phyloP scores from a whole-genome alignment of 768 basidiomycete species.

The Pleurotus tuber-regium region DNA sequence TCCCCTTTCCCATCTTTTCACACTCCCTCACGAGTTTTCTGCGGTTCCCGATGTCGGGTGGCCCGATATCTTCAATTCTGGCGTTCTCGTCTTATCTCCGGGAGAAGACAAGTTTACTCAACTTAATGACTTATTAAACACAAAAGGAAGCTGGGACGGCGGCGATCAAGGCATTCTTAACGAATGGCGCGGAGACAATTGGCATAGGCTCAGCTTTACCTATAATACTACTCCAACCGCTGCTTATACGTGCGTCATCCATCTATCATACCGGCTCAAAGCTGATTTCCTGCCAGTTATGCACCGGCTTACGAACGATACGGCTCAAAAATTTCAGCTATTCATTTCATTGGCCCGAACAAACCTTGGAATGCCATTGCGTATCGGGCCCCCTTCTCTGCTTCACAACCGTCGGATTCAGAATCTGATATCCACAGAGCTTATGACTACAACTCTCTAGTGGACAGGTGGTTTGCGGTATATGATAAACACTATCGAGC shows the following conservation, averaged over 20 bases:
- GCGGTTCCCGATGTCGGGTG: conserved; percentile 97
- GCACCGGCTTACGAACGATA: conserved; percentile 96
- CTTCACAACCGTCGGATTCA: conserved; percentile 23
- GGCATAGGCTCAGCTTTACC: conserved; percentile 94
- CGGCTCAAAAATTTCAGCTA: conserved; percentile 78
- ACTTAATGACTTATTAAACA: conserved; percentile 64
- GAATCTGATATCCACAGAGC: conserved; percentile 30
- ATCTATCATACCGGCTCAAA: conserved; percentile 20
- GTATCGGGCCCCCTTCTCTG: conserved; percentile 55
- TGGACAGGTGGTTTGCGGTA: conserved; percentile 88
- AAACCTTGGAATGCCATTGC: conserved; percentile 89
- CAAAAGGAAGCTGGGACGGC: conserved; percentile 92
- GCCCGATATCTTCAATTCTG: conserved; percentile 99
- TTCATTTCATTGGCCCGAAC: conserved; percentile 94
- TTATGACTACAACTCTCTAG: conserved; percentile 77
- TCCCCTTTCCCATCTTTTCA: conserved; percentile 92
- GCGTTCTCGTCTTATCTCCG: conserved; percentile 85
- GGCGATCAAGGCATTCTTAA: conserved; percentile 98
- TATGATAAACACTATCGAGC: conserved; percentile 89
- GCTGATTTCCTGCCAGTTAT: conserved; percentile 56
- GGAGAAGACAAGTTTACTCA: conserved; percentile 80
- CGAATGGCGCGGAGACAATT: conserved; percentile 84
- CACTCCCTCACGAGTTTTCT: conserved; percentile 77
- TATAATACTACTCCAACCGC: conserved; percentile 99
- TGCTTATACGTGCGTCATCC: conserved; percentile 80